phyloP scores from a whole-genome alignment of 2,329 filamentous ascomycete species.

The Scedosporium aurantiacum region DNA sequence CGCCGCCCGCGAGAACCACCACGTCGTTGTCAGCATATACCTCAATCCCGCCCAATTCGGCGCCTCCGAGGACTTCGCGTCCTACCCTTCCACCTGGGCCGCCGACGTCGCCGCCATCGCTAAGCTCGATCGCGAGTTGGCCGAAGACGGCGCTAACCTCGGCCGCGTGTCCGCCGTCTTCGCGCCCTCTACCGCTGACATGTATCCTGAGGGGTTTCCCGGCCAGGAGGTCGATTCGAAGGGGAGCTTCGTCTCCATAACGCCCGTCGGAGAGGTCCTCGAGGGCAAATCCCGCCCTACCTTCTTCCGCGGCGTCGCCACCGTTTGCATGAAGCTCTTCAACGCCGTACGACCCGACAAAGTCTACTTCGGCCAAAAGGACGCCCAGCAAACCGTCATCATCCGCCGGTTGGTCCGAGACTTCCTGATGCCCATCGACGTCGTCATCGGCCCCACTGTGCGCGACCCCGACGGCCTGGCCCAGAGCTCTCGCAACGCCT shows the following conservation, averaged over 20 bases:
- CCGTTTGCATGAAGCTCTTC: constrained; percentile 76
- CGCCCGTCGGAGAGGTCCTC: constrained; percentile 67
- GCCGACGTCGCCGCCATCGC: constrained; percentile 59
- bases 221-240: constrained; percentile 62
- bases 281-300: constrained; percentile 82
- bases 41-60: constrained; percentile 98
- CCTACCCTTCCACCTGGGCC: constrained; percentile 86
- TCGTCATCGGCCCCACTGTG: constrained; percentile 64
- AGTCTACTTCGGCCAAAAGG: constrained; percentile 94
- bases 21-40: constrained; percentile 85
- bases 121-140: constrained; percentile 60
- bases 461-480: constrained; percentile 76
- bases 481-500: constrained; percentile 87
- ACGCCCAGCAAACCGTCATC: constrained; percentile 90
- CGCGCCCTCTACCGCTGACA: constrained; percentile 67
- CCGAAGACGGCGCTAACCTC: constrained; percentile 42
- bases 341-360: constrained; percentile 47
- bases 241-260: constrained; percentile 86
- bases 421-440: constrained; percentile 66
- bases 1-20: constrained; percentile 72
- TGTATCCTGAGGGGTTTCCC: constrained; percentile 77
- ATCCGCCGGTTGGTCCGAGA: constrained; percentile 80
- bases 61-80: constrained; percentile 71
- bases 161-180: constrained; percentile 77
- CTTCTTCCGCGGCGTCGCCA: constrained; percentile 93